Percentiles rank a stretch among this genome's conserved stretches.
phyloP scores from a whole-genome alignment of 345 rosid genomes.

The Populus euphratica region DNA sequence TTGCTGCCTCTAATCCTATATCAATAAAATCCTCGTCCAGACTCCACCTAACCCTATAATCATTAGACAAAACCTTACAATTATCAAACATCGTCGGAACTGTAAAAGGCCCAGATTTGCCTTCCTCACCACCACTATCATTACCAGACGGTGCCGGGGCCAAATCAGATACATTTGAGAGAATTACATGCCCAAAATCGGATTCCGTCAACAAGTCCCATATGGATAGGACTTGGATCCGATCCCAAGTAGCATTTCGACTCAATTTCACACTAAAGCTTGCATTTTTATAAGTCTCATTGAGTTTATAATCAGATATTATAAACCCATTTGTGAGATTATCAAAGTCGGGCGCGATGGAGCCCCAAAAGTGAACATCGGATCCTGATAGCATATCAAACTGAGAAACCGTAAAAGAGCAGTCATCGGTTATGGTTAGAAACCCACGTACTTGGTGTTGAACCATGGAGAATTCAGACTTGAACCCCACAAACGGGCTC shows the following conservation, averaged over 20 bases:
- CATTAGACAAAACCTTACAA: slow-evolving; percentile 61
- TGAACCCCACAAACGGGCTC: slow-evolving; percentile 57
- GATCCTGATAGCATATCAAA: slow-evolving; percentile 82
- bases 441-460: slow-evolving; percentile 86
- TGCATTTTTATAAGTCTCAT: slow-evolving; percentile 60
- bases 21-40: slow-evolving; percentile 57
- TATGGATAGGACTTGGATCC: slow-evolving; percentile 50
- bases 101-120: slow-evolving; percentile 14
- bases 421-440: slow-evolving; percentile 65
- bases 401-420: slow-evolving; percentile 71
- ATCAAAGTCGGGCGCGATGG: slow-evolving; percentile 42
- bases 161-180: slow-evolving; percentile 35
- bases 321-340: slow-evolving; percentile 69
- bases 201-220: slow-evolving; percentile 72
- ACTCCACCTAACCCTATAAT: slow-evolving; percentile 74
- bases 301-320: slow-evolving; percentile 59
- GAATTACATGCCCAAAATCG: slow-evolving; percentile 69
- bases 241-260: slow-evolving; percentile 59
- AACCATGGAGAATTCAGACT: slow-evolving; percentile 67
- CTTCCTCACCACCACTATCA: slow-evolving; percentile 17
- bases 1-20: slow-evolving; percentile 79
- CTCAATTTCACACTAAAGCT: slow-evolving; percentile 54
- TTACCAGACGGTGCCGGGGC: slow-evolving; percentile 41
- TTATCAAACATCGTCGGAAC: slow-evolving; percentile 76
- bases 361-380: slow-evolving; percentile 88